Evolutionary conservation across 305 asterid species (phyloP).

Genomic region (Ilex paraguariensis): DNA sequence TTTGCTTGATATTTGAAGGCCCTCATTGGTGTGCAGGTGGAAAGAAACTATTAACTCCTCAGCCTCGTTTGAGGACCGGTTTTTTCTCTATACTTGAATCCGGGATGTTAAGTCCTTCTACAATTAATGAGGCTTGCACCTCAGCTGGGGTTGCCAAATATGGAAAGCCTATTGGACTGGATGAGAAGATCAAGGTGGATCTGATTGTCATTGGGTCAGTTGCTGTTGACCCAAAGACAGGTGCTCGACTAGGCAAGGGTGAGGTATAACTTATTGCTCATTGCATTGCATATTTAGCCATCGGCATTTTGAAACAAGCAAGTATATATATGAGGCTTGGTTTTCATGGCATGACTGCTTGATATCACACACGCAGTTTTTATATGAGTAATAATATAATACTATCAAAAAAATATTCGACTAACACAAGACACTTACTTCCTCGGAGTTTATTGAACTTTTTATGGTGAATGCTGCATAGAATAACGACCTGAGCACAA

Average conservation of each 20-base stretch:
- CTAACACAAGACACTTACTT: no score
- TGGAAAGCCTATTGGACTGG: slow-evolving; percentile 83
- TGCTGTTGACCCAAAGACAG: slow-evolving; percentile 86
- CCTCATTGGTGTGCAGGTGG: slow-evolving; percentile 39
- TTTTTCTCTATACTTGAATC: slow-evolving; percentile 79
- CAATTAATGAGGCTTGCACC: slow-evolving; percentile 85
- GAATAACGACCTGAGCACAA: no score
- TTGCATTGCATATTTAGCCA: not conserved
- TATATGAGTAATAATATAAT: no score
- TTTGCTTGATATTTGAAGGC: not conserved
- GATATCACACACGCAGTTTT: no score
- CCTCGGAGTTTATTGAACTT: no score
- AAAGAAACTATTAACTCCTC: slow-evolving; percentile 84
- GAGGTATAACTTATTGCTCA: slow-evolving; percentile 43
- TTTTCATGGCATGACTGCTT: no score
- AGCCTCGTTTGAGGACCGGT: slow-evolving; percentile 95
- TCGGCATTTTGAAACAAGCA: no score
- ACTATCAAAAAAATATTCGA: no score
- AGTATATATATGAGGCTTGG: no score
- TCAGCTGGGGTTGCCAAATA: slow-evolving; percentile 88
- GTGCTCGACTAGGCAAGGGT: slow-evolving; percentile 98
- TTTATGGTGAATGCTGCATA: no score
- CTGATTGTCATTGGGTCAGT: slow-evolving; percentile 88
- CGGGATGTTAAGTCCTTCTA: slow-evolving; percentile 42
- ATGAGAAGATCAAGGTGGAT: slow-evolving; percentile 87